phyloP scores from a whole-genome alignment of 805 yeast genomes.

The Monosporozyma yasuniensis region DNA sequence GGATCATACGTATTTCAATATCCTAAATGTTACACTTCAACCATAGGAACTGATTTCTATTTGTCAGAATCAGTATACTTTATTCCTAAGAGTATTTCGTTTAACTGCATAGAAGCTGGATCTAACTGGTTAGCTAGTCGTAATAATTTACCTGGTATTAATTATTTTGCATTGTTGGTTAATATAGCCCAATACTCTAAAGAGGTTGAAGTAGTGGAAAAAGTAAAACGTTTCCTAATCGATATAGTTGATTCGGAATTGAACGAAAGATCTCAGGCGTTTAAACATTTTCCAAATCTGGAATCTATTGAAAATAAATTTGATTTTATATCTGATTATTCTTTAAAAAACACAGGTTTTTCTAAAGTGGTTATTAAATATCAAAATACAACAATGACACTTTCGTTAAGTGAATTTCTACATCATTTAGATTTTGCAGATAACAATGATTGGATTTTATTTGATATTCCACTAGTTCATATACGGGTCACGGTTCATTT shows the following conservation, averaged over 20 bases:
- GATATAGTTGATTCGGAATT: constrained; percentile 32
- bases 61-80: constrained; percentile 49
- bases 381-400: constrained; percentile 27
- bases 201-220: constrained; percentile 31
- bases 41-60: constrained; percentile 46
- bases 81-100: constrained; percentile 47
- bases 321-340: constrained; percentile 47
- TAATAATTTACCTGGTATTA: constrained; percentile 43
- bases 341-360: constrained; percentile 43
- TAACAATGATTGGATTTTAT: constrained; percentile 1
- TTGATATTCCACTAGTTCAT: not conserved
- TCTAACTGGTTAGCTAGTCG: constrained; percentile 44
- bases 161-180: constrained; percentile 39
- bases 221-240: constrained; percentile 29
- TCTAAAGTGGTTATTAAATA: constrained; percentile 39
- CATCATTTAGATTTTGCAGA: constrained; percentile 8
- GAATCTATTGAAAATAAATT: constrained; percentile 31
- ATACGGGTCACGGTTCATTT: constrained; percentile 37
- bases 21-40: constrained; percentile 46
- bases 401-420: constrained; percentile 29
- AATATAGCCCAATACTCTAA: constrained; percentile 38
- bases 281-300: constrained; percentile 25
- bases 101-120: constrained; percentile 39
- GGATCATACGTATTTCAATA: constrained; percentile 53
- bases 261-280: constrained; percentile 32